Conservation (phyloP, 164 flowering plant species). For the Cinnamomum micranthum region DNA sequence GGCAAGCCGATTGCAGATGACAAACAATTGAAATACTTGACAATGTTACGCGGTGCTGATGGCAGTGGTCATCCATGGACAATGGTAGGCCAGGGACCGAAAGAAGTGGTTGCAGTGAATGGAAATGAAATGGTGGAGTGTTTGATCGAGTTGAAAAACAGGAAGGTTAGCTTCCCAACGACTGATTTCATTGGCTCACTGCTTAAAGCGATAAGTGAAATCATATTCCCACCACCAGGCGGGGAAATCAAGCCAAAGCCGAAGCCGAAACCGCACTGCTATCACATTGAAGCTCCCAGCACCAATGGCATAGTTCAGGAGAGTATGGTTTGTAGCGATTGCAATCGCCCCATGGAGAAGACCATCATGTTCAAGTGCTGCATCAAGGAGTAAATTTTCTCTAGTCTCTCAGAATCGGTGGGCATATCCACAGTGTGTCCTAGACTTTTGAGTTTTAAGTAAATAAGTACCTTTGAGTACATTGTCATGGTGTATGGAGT, state of each 20-base stretch:
- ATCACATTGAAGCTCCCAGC: constrained; percentile 58
- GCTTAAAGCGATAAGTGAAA: constrained; percentile 27
- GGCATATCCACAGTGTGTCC: too few species aligned
- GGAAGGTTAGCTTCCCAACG: constrained; percentile 26
- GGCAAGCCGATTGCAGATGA: constrained; percentile 34
- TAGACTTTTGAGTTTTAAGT: too few species aligned
- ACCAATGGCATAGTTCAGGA: constrained; percentile 39
- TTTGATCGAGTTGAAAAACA: constrained; percentile 23
- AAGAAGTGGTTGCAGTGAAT: constrained; percentile 39
- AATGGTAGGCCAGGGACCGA: constrained; percentile 42
- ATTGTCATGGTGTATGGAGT: too few species aligned
- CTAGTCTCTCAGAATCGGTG: too few species aligned
- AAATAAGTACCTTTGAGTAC: too few species aligned
- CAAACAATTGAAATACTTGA: constrained; percentile 40
- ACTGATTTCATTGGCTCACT: constrained; percentile 48
- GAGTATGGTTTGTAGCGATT: constrained; percentile 52
- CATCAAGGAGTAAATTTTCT: not conserved
- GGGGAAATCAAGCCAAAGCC: constrained; percentile 14
- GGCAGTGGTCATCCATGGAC: constrained; percentile 62
- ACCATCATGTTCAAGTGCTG: constrained; percentile 71
- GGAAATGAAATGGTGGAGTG: constrained; percentile 33
- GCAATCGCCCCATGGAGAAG: constrained; percentile 72
- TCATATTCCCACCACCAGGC: not conserved
- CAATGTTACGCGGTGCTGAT: constrained; percentile 45
- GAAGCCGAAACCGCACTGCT: constrained; percentile 31